phyloP scores from a whole-genome alignment of 306 rosid genomes.

The Fragaria iinumae region DNA sequence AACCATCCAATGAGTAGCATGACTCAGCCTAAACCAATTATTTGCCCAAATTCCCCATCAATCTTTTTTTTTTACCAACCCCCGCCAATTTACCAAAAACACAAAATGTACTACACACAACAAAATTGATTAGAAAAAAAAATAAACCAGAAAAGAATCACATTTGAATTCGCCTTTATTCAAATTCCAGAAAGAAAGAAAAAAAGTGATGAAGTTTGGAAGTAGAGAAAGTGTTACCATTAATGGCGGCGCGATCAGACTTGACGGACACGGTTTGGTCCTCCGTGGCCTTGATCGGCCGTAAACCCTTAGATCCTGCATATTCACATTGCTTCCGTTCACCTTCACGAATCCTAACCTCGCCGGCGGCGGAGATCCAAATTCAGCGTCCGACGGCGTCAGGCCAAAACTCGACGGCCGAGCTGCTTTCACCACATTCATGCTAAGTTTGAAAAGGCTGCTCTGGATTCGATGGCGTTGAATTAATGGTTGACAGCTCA shows the following conservation, averaged over 20 bases:
- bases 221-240: slow-evolving; percentile 39
- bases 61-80: neutral
- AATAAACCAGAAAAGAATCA: neutral
- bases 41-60: neutral
- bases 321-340: slow-evolving; percentile 37
- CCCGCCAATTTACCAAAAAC: neutral
- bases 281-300: slow-evolving; percentile 43
- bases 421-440: slow-evolving; percentile 31
- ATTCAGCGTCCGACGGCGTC: slow-evolving; percentile 29
- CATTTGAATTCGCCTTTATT: neutral
- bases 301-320: slow-evolving; percentile 31
- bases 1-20: slow-evolving; percentile 1
- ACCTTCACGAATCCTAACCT: slow-evolving; percentile 36
- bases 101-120: neutral
- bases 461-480: neutral
- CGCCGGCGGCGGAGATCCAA: slow-evolving; percentile 24
- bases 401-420: slow-evolving; percentile 24
- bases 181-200: neutral
- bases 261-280: neutral
- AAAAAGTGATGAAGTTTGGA: no score
- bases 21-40: neutral
- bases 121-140: neutral
- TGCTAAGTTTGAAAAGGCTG: neutral
- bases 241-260: slow-evolving; percentile 29
- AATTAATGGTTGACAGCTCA: neutral